Evolutionary conservation across 495 filamentous ascomycete species (phyloP).

Genomic region (Articulospora tetracladia): DNA sequence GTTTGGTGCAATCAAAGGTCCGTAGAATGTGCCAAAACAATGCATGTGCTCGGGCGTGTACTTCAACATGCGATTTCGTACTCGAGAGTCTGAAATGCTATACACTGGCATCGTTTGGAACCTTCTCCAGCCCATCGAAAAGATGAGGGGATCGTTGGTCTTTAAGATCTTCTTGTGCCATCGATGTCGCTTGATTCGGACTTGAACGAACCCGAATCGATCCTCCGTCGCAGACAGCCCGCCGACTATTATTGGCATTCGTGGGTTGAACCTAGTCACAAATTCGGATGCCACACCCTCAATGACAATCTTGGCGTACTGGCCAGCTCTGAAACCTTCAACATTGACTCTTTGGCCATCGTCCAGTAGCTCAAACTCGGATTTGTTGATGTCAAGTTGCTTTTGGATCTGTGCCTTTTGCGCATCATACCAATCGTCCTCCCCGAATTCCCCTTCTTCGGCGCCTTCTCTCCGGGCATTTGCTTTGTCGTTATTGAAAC

Average conservation of each 20-base stretch:
- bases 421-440: slow-evolving; percentile 97
- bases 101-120: slow-evolving; percentile 93
- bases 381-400: slow-evolving; percentile 89
- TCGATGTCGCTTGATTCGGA: slow-evolving; percentile 92
- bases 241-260: slow-evolving; percentile 82
- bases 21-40: slow-evolving; percentile 93
- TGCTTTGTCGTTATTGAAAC: slow-evolving; percentile 81
- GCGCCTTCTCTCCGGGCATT: slow-evolving; percentile 59
- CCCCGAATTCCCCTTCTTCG: slow-evolving; percentile 74
- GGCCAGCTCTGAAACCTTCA: slow-evolving; percentile 89
- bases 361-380: slow-evolving; percentile 84
- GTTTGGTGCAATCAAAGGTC: slow-evolving; percentile 90
- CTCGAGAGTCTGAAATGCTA: slow-evolving; percentile 88
- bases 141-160: slow-evolving; percentile 94
- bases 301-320: slow-evolving; percentile 86
- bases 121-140: slow-evolving; percentile 94
- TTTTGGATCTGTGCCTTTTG: slow-evolving; percentile 95
- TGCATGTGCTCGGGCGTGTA: slow-evolving; percentile 97
- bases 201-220: slow-evolving; percentile 90
- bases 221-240: slow-evolving; percentile 90
- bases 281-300: slow-evolving; percentile 90
- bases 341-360: slow-evolving; percentile 72
- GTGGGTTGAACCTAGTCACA: slow-evolving; percentile 78
- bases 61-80: slow-evolving; percentile 94
- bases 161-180: slow-evolving; percentile 99